Conservation (phyloP, 148 eudicot species). For the Drosera capensis region DNA sequence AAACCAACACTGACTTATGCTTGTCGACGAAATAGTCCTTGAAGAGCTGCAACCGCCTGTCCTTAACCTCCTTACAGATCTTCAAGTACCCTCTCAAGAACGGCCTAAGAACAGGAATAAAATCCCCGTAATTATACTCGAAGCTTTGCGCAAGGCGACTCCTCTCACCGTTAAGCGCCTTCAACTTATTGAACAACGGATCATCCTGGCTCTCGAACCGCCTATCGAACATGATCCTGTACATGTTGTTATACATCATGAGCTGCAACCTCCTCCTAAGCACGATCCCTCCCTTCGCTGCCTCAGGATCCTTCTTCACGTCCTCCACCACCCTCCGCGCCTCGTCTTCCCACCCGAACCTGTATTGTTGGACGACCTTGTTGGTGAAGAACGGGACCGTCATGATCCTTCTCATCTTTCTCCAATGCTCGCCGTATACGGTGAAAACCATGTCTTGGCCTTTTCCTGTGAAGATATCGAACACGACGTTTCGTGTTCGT, state of each 20-base stretch:
- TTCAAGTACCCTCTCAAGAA: conserved; percentile 64
- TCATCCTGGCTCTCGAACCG: conserved; percentile 58
- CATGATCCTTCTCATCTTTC: conserved; percentile 47
- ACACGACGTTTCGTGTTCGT: conserved; percentile 38
- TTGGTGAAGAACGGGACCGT: conserved; percentile 49
- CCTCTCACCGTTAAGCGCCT: conserved; percentile 65
- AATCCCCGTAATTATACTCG: conserved; percentile 81
- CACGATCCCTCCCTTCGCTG: conserved; percentile 41
- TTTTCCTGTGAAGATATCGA: conserved; percentile 40
- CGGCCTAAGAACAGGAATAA: conserved; percentile 66
- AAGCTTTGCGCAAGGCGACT: conserved; percentile 82
- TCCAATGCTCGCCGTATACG: conserved; percentile 38
- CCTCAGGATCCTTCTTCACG: conserved; percentile 38
- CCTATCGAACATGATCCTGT: conserved; percentile 55
- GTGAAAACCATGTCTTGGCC: conserved; percentile 55
- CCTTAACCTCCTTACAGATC: conserved; percentile 49
- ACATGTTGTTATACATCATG: conserved; percentile 83
- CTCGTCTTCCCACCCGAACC: conserved; percentile 66
- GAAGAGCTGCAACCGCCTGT: conserved; percentile 57
- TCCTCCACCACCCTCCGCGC: conserved; percentile 49
- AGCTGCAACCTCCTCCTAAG: conserved; percentile 47
- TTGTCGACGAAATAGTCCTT: conserved; percentile 70
- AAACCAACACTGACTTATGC: conserved; percentile 37
- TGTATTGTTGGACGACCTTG: conserved; percentile 68
- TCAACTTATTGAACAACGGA: conserved; percentile 49